Conservation (phyloP, 768 basidiomycete genomes). For the Dacryopinax primogenitus region DNA sequence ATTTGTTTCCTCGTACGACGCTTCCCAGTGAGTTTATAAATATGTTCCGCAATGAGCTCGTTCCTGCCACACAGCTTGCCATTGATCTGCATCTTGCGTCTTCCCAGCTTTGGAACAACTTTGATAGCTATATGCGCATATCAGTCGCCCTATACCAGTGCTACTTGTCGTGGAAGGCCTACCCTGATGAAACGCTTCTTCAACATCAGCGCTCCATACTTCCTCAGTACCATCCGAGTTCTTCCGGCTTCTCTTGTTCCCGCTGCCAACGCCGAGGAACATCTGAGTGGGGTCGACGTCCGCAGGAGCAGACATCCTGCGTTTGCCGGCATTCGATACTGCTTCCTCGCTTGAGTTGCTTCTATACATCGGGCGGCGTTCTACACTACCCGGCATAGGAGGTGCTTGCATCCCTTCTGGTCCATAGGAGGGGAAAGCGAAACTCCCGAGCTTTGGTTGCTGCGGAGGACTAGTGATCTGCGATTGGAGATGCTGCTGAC, state of each 20-base stretch:
- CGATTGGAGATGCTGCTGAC: neutral
- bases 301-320: conserved; percentile 14
- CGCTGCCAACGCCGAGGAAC: neutral
- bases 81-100: conserved; percentile 25
- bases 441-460: neutral
- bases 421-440: conserved; percentile 6
- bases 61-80: conserved; percentile 27
- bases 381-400: neutral
- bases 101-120: conserved; percentile 21
- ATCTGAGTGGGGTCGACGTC: neutral
- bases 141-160: neutral
- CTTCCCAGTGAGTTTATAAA: conserved; percentile 23
- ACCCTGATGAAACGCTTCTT: conserved; percentile 21
- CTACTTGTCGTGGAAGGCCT: conserved; percentile 12
- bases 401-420: neutral
- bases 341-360: conserved; percentile 24
- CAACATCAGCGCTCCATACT: conserved; percentile 21
- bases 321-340: conserved; percentile 9
- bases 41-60: conserved; percentile 27
- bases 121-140: conserved; percentile 15
- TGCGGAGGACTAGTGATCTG: neutral
- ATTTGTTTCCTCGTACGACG: conserved; percentile 26
- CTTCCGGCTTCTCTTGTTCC: neutral
- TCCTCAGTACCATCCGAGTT: conserved; percentile 18
- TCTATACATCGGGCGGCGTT: neutral